Evolutionary conservation across 768 basidiomycete species (phyloP).

Genomic region (Russula griseocarnosa): DNA sequence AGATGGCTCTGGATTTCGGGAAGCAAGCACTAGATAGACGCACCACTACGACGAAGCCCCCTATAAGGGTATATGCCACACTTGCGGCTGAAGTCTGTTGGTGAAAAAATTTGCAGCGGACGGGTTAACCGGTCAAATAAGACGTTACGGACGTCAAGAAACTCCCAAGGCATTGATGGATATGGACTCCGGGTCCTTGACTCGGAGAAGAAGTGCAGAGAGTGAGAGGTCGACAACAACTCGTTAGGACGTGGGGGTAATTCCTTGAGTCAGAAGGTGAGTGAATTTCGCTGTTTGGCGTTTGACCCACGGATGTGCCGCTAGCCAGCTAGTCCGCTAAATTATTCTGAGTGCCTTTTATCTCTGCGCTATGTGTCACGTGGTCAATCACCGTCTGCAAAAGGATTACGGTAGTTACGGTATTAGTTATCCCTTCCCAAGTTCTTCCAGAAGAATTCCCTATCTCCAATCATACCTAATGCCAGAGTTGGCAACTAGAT

Average conservation of each 20-base stretch:
- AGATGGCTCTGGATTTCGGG: neutral
- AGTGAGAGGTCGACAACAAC: neutral
- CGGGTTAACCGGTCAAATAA: neutral
- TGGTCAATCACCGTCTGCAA: neutral
- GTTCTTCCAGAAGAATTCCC: no score
- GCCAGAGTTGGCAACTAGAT: no score
- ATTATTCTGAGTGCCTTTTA: no score
- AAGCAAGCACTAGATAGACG: slow-evolving; percentile 26
- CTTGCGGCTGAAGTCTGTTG: slow-evolving; percentile 49
- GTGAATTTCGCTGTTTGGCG: neutral
- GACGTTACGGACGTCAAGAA: slow-evolving; percentile 27
- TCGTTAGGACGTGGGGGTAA: neutral
- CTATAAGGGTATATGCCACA: slow-evolving; percentile 59
- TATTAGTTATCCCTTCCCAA: no score
- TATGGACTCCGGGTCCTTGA: neutral
- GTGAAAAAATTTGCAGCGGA: slow-evolving; percentile 31
- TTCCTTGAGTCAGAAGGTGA: neutral
- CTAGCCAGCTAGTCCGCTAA: neutral
- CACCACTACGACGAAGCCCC: slow-evolving; percentile 51
- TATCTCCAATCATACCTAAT: no score
- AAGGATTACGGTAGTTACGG: no score
- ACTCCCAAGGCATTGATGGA: slow-evolving; percentile 18
- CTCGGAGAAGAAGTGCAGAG: neutral
- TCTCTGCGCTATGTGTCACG: neutral
- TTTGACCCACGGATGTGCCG: neutral